These are phyloP conservation scores for Exophiala dermatitidis DNA, from an alignment of 2,329 filamentous ascomycete species.

Conservation along the genomic window DNA sequence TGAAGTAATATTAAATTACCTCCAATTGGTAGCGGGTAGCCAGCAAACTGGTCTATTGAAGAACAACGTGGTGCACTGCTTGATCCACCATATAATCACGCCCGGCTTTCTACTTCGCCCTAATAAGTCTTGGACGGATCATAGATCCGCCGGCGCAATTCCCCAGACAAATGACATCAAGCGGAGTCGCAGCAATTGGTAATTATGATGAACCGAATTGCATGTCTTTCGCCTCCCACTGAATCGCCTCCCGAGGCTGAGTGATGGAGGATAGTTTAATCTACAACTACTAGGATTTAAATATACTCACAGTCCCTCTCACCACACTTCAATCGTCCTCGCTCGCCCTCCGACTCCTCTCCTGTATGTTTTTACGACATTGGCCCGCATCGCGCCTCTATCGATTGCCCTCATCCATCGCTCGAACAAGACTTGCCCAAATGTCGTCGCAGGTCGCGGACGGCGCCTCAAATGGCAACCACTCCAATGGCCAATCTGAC, in stretches of 20 bases:
- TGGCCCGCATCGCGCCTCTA: constrained; percentile 5
- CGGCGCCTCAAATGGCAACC: constrained; percentile 15
- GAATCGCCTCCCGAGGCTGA: neutral
- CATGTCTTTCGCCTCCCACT: neutral
- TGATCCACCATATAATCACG: neutral
- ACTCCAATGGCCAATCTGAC: constrained; percentile 6
- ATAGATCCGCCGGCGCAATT: neutral
- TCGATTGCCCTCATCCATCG: constrained; percentile 6
- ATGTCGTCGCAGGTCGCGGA: constrained; percentile 40
- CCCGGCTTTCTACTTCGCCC: neutral
- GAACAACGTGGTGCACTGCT: neutral
- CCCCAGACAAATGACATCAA: constrained; percentile 1
- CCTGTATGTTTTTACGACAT: constrained; percentile 18
- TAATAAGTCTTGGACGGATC: neutral
- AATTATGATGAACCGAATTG: neutral
- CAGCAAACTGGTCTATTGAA: too few relatives aligned
- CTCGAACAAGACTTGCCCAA: constrained; percentile 36
- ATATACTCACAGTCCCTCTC: neutral
- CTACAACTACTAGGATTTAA: neutral
- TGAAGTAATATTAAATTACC: too few relatives aligned
- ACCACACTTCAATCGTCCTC: neutral
- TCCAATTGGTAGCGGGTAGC: too few relatives aligned
- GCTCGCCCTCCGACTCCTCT: constrained; percentile 1
- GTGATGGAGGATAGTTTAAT: neutral
- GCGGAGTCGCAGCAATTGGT: neutral